A percentile compares a stretch with the other conserved stretches of the same genome.
These are phyloP conservation scores for Lolium rigidum DNA, from an alignment of 176 grass and related monocot genomes.

Conservation along the genomic window DNA sequence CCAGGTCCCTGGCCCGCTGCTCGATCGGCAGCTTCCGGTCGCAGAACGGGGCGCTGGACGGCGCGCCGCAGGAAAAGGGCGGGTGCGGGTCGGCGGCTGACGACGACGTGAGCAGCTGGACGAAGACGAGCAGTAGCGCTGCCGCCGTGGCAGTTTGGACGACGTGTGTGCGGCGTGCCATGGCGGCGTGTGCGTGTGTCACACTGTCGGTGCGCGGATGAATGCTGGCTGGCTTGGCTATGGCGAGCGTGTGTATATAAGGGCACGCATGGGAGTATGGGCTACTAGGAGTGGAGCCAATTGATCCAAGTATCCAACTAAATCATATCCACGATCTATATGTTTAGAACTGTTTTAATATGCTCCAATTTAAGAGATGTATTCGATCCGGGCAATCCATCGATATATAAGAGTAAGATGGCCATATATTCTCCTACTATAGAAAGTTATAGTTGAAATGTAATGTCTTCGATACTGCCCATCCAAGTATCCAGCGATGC, in stretches of 20 bases:
- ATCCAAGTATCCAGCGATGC: not conserved
- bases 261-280: conserved; percentile 11
- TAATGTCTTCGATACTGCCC: not conserved
- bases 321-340: not conserved
- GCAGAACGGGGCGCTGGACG: conserved; percentile 67
- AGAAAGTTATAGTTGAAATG: not conserved
- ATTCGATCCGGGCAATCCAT: not conserved
- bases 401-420: not conserved
- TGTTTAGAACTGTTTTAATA: not conserved
- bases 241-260: conserved; percentile 30
- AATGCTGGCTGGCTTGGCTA: not conserved
- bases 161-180: conserved; percentile 47
- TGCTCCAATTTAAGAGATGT: not conserved
- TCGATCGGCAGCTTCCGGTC: conserved; percentile 51
- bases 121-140: conserved; percentile 1
- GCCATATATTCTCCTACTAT: not conserved
- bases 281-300: not conserved
- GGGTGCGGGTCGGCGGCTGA: conserved; percentile 54
- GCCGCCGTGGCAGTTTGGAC: not conserved
- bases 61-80: conserved; percentile 77
- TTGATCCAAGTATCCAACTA: not conserved
- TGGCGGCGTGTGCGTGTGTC: conserved; percentile 24
- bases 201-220: too few species aligned
- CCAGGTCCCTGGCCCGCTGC: conserved; percentile 64
- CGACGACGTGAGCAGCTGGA: conserved; percentile 2